phyloP scores from a whole-genome alignment of 2,329 filamentous ascomycete genomes.

The Hortaea sp. region DNA sequence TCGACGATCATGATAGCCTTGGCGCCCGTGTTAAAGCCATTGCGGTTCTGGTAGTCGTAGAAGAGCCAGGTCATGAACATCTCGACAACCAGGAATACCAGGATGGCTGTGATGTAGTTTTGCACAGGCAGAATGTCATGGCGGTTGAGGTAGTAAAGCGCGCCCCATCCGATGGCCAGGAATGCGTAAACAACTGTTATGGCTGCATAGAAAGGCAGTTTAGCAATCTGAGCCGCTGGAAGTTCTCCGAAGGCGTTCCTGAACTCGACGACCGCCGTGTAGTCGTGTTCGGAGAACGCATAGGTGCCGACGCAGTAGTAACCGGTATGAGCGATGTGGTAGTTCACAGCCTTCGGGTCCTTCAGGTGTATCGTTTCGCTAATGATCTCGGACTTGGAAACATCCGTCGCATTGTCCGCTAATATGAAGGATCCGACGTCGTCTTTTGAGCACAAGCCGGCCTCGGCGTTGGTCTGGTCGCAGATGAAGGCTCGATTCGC shows the following conservation, averaged over 20 bases:
- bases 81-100: slow-evolving; percentile 87
- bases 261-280: slow-evolving; percentile 77
- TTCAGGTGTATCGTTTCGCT: slow-evolving; percentile 77
- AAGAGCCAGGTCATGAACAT: slow-evolving; percentile 99
- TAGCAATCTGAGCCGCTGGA: slow-evolving; percentile 88
- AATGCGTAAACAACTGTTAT: slow-evolving; percentile 90
- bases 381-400: slow-evolving; percentile 61
- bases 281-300: slow-evolving; percentile 56
- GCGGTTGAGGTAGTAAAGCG: slow-evolving; percentile 89
- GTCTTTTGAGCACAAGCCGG: slow-evolving; percentile 62
- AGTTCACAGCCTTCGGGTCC: slow-evolving; percentile 63
- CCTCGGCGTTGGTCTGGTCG: slow-evolving; percentile 57
- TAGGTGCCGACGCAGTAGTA: slow-evolving; percentile 90
- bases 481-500: slow-evolving; percentile 51
- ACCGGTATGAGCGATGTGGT: slow-evolving; percentile 77
- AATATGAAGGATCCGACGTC: slow-evolving; percentile 79
- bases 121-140: slow-evolving; percentile 92
- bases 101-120: slow-evolving; percentile 96
- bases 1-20: slow-evolving; percentile 84
- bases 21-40: slow-evolving; percentile 72
- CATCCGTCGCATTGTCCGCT: slow-evolving; percentile 60
- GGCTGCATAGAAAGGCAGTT: slow-evolving; percentile 92
- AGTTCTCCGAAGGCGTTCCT: slow-evolving; percentile 95
- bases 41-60: slow-evolving; percentile 90
- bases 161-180: slow-evolving; percentile 79